Evolutionary conservation across 345 rosid species (phyloP), one percentile per base, ranked within the genome.

Genomic region (Dipteronia dyeriana): DNA sequence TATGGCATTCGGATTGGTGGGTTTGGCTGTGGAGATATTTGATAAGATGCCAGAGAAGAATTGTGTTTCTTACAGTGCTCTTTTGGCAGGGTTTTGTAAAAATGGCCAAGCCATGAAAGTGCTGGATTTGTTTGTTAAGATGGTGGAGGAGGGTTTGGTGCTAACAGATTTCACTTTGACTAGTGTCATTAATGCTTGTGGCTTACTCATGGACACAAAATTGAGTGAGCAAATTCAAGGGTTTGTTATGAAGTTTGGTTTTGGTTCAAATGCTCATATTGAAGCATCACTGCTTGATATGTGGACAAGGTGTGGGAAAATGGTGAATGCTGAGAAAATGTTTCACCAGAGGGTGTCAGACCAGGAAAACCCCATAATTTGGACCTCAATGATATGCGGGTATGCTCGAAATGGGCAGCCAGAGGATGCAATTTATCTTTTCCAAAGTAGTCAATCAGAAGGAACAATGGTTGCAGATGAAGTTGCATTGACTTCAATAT

Each of bases 281-380:
- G 89, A 87, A 70, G 83, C 92, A 49, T 92, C 95, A 49, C 81
- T 95, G 84, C 81, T 93, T 68, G 93, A 95, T 81, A 93, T 91
- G 97, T 90, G 88, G 83, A 78, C 88, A 57, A 88, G 89, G 84
- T 95, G 97, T 82, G 97, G 87, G 74, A 88, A 97, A 77, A 90
- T 90, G 90, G 78, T 23, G 1, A 97, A 90, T 84, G 97, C 97
- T 41, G 88, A 88, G 64, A 88, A 86, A 81, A 88, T 95, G 82
- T 90, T 85, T 76, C 61, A 26, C 11, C 83, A 60, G 25, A 86
- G 91, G 93, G 88, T 94, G 20, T 78, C 75, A 56, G 82, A 88
- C 56, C 64, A 61, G 34, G 88, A 81, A 74, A 86, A 26, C 77
- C 83, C 91, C 0, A 78, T 91, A 47, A 84, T 87, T 59, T 87